Conservation (phyloP, 345 rosid genomes). For the Populus simonii region DNA sequence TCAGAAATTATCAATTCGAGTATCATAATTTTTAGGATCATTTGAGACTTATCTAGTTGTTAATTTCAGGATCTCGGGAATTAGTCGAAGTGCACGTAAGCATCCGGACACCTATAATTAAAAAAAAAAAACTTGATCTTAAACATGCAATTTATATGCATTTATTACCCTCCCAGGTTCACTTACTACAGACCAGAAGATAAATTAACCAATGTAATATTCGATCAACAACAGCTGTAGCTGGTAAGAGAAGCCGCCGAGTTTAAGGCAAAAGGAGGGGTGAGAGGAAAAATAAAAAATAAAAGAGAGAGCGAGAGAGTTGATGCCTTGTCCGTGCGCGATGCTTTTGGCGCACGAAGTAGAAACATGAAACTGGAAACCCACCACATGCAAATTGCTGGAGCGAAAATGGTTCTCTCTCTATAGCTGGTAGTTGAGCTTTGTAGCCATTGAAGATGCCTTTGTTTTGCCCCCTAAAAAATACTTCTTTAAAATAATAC, state of each 20-base stretch:
- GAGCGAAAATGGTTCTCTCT: not conserved
- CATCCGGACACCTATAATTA: too few relatives aligned
- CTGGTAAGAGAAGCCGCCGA: not conserved
- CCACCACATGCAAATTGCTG: slow-evolving; percentile 37
- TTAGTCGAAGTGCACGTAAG: too few relatives aligned
- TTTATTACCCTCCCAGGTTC: too few relatives aligned
- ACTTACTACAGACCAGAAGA: too few relatives aligned
- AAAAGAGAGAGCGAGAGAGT: not conserved
- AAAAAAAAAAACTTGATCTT: too few relatives aligned
- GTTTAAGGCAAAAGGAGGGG: not conserved
- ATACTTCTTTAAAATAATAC: not conserved
- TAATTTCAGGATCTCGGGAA: too few relatives aligned
- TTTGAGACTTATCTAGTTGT: too few relatives aligned
- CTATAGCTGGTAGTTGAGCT: slow-evolving; percentile 18
- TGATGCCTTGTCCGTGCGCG: slow-evolving; percentile 14
- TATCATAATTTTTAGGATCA: too few relatives aligned
- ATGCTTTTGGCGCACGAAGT: slow-evolving; percentile 21
- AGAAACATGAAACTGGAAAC: slow-evolving; percentile 7
- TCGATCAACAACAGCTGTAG: not conserved
- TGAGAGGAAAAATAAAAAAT: not conserved
- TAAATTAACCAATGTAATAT: too few relatives aligned
- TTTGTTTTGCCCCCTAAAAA: slow-evolving; percentile 19
- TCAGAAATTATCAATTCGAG: too few relatives aligned
- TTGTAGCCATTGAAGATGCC: slow-evolving; percentile 26
- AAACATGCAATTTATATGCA: too few relatives aligned